Percentiles rank a stretch among this genome's conserved stretches.
These are phyloP conservation scores for Vararia minispora DNA, from an alignment of 768 basidiomycete genomes.

Conservation along the genomic window DNA sequence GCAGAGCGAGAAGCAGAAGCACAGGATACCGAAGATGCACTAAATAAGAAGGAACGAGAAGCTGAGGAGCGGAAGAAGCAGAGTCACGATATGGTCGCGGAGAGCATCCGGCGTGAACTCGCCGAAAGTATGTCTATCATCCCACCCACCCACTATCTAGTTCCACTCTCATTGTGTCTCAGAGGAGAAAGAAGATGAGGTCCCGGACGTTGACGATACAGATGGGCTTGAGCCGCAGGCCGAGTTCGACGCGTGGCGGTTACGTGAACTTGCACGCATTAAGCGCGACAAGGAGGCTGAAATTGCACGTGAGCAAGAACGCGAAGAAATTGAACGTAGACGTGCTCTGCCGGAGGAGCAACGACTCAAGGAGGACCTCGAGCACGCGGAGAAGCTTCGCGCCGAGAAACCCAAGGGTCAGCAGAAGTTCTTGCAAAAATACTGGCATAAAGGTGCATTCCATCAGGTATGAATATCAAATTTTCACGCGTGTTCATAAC, in stretches of 20 bases:
- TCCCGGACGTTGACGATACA: conserved; percentile 89
- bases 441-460: conserved; percentile 99
- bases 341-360: conserved; percentile 91
- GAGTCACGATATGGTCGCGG: conserved; percentile 87
- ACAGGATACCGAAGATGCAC: conserved; percentile 66
- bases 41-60: conserved; percentile 59
- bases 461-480: conserved; percentile 56
- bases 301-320: conserved; percentile 68
- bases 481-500: neutral
- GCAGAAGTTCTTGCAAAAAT: conserved; percentile 93
- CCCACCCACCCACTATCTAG: neutral
- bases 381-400: conserved; percentile 69
- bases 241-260: conserved; percentile 95
- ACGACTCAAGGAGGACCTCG: conserved; percentile 84
- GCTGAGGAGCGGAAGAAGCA: conserved; percentile 78
- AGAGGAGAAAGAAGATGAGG: conserved; percentile 83
- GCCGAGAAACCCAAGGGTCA: conserved; percentile 86
- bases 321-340: conserved; percentile 84
- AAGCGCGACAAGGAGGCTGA: conserved; percentile 91
- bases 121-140: conserved; percentile 65
- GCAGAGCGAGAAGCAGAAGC: conserved; percentile 55
- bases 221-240: conserved; percentile 82
- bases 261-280: conserved; percentile 88
- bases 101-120: conserved; percentile 85
- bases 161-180: conserved; percentile 2